Conservation (phyloP, 2,329 filamentous ascomycete species). For the Colletotrichum cordylinicola region DNA sequence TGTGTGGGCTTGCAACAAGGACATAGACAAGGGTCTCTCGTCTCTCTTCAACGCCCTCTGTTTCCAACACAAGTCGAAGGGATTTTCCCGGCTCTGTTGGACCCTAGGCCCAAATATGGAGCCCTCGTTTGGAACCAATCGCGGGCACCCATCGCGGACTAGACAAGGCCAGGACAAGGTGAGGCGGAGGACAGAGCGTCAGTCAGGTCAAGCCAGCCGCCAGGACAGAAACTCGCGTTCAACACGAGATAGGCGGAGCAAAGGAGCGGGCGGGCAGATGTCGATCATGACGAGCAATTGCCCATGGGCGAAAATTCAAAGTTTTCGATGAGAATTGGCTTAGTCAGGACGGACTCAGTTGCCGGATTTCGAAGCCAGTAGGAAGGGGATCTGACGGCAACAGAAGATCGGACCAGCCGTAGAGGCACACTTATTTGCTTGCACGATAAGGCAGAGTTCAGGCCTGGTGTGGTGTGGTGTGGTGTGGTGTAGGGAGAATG, state of each 20-base stretch:
- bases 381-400: not conserved
- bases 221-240: not conserved
- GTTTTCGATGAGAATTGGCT: not conserved
- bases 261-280: not conserved
- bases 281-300: slow-evolving; percentile 8
- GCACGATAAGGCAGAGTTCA: not conserved
- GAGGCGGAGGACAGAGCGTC: slow-evolving; percentile 11
- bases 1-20: not conserved
- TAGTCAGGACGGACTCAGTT: not conserved
- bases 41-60: not conserved
- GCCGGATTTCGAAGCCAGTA: not conserved
- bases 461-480: not conserved
- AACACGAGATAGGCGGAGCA: not conserved
- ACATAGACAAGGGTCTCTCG: not conserved
- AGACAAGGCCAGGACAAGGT: not conserved
- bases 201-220: not conserved
- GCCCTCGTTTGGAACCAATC: not conserved
- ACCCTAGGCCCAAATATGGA: not conserved
- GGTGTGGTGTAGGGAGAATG: not conserved
- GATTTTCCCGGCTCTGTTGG: not conserved
- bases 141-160: not conserved
- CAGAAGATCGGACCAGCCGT: not conserved
- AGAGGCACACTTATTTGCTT: not conserved
- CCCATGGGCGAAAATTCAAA: not conserved
- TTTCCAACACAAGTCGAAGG: not conserved